Percentiles rank a stretch among this genome's conserved stretches.
These are phyloP conservation scores for Coniferiporia weirii DNA, from an alignment of 1,284 basidiomycete genomes.

Conservation along the genomic window DNA sequence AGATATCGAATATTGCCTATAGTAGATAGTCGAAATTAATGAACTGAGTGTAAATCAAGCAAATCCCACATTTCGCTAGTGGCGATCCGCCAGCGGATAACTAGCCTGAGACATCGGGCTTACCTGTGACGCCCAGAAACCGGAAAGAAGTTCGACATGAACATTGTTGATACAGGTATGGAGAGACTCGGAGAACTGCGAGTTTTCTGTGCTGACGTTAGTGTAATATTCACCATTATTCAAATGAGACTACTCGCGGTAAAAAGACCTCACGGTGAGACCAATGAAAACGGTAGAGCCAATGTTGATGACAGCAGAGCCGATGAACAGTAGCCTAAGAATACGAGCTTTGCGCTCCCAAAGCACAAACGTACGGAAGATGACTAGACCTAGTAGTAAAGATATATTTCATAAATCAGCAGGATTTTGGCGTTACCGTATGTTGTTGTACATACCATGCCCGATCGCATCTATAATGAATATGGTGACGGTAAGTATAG, in stretches of 20 bases:
- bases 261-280: neutral
- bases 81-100: too few species aligned
- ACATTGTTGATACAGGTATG: too few species aligned
- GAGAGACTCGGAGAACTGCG: too few species aligned
- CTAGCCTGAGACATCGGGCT: too few species aligned
- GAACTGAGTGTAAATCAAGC: too few species aligned
- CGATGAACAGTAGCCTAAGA: neutral
- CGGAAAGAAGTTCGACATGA: too few species aligned
- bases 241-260: neutral
- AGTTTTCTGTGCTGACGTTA: too few species aligned
- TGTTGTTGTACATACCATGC: neutral
- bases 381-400: neutral
- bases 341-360: neutral
- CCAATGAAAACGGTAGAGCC: neutral
- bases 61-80: too few species aligned
- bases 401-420: neutral
- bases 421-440: neutral
- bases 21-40: neutral
- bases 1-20: neutral
- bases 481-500: too few species aligned
- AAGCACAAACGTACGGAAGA: conserved; percentile 1
- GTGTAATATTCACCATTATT: neutral
- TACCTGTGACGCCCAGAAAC: too few species aligned
- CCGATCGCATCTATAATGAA: neutral
- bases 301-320: neutral